These are phyloP conservation scores for Penicillium sp. DNA, from an alignment of 2,329 filamentous ascomycete species.

Conservation along the genomic window DNA sequence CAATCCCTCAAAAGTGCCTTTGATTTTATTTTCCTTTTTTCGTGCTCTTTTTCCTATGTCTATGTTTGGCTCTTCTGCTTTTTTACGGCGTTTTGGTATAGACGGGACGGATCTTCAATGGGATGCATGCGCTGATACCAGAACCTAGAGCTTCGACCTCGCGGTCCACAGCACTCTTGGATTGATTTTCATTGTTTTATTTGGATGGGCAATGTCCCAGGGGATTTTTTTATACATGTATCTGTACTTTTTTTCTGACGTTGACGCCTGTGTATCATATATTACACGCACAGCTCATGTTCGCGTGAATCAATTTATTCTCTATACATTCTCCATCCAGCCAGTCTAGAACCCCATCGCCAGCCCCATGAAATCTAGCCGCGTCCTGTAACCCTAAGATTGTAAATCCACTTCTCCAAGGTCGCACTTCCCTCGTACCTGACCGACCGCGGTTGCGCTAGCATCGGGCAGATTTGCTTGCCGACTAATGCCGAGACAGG, in stretches of 20 bases:
- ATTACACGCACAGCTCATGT: slow-evolving; percentile 1
- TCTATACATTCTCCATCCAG: not conserved
- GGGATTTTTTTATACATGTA: slow-evolving; percentile 13
- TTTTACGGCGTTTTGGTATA: slow-evolving; percentile 40
- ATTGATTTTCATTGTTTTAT: slow-evolving; percentile 21
- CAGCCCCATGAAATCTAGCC: not conserved
- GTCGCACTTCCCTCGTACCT: slow-evolving; percentile 10
- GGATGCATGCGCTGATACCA: slow-evolving; percentile 45
- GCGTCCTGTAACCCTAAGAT: not conserved
- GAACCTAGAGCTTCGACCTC: slow-evolving; percentile 42
- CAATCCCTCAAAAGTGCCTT: slow-evolving; percentile 25
- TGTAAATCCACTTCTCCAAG: not conserved
- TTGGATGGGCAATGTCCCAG: slow-evolving; percentile 9
- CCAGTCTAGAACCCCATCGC: slow-evolving; percentile 13
- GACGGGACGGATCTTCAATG: slow-evolving; percentile 37
- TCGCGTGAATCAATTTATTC: slow-evolving; percentile 8
- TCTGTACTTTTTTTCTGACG: slow-evolving; percentile 16
- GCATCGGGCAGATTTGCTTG: slow-evolving; percentile 30
- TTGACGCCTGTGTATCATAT: slow-evolving; percentile 22
- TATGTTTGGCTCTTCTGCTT: slow-evolving; percentile 17
- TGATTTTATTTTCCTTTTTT: slow-evolving; percentile 18
- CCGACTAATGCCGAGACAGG: slow-evolving; percentile 22
- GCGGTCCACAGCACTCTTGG: slow-evolving; percentile 34
- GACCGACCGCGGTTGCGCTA: slow-evolving; percentile 14
- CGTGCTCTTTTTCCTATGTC: slow-evolving; percentile 14